Evolutionary conservation across 371 early-diverging fungal species (phyloP).

Genomic region (Capniomyces stellatus): DNA sequence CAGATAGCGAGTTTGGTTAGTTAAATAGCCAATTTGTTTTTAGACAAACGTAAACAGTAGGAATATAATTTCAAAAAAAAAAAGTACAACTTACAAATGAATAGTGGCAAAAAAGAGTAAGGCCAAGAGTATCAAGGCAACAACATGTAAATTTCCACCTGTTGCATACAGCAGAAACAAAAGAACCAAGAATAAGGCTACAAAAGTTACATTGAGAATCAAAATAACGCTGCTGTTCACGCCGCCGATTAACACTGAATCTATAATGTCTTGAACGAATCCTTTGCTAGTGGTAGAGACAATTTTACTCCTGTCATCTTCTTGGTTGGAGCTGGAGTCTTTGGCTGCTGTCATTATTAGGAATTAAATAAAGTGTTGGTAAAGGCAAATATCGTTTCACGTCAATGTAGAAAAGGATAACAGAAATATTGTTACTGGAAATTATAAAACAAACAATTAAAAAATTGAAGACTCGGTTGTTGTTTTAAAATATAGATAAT

Average conservation of each 20-base stretch:
- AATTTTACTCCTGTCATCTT: not conserved
- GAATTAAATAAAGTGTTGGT: not conserved
- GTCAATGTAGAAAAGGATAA: not conserved
- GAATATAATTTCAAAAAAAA: no score
- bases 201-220: constrained; percentile 19
- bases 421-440: not conserved
- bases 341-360: not conserved
- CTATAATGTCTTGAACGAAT: constrained; percentile 16
- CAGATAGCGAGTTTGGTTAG: no score
- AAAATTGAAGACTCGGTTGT: no score
- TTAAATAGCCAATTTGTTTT: no score
- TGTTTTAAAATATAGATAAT: no score
- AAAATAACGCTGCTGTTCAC: constrained; percentile 22
- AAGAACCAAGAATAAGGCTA: constrained; percentile 16
- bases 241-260: constrained; percentile 22
- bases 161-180: constrained; percentile 18
- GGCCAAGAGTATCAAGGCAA: constrained; percentile 15
- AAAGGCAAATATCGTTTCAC: not conserved
- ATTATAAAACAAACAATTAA: no score
- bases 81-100: constrained; percentile 13
- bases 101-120: constrained; percentile 15
- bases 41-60: no score
- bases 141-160: constrained; percentile 17
- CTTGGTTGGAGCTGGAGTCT: not conserved
- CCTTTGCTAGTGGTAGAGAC: constrained; percentile 1